Conservation (phyloP, 2,329 filamentous ascomycete genomes). For the Thielaviopsis musarum region DNA sequence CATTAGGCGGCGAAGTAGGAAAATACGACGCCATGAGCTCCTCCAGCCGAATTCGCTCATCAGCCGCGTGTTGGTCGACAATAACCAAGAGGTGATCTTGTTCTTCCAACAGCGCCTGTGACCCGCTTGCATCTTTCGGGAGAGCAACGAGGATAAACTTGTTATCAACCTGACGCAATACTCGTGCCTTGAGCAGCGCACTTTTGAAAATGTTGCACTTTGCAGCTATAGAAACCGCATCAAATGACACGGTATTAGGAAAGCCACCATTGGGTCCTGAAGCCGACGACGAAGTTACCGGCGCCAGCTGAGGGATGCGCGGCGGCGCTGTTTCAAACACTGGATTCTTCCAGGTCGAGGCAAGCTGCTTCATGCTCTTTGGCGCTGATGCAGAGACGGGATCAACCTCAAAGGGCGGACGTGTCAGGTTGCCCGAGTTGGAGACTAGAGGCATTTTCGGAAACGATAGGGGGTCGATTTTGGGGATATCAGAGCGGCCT, state of each 20-base stretch:
- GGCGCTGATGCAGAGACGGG: not conserved
- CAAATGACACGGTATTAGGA: not conserved
- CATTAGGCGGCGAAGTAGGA: constrained; percentile 2
- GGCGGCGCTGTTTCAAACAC: constrained; percentile 41
- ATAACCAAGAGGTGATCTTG: constrained; percentile 46
- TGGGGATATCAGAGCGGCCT: not conserved
- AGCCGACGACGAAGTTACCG: constrained; percentile 11
- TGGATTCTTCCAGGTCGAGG: constrained; percentile 58
- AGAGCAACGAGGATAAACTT: constrained; percentile 58
- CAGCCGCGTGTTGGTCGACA: constrained; percentile 87
- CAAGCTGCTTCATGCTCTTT: constrained; percentile 43
- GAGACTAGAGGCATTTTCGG: constrained; percentile 2
- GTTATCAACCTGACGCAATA: constrained; percentile 70
- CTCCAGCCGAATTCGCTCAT: constrained; percentile 75
- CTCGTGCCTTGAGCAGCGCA: constrained; percentile 39
- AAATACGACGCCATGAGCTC: constrained; percentile 43
- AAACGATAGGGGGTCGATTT: not conserved
- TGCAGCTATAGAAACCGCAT: not conserved
- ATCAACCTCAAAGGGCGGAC: constrained; percentile 11
- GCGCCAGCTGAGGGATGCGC: constrained; percentile 25
- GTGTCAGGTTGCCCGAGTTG: constrained; percentile 9
- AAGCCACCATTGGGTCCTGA: constrained; percentile 16
- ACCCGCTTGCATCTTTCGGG: constrained; percentile 32
- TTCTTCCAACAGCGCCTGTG: constrained; percentile 6
- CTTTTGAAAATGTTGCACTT: constrained; percentile 41